These are phyloP conservation scores for Cyamopsis tetragonoloba DNA, from an alignment of 306 rosid genomes.

Conservation along the genomic window DNA sequence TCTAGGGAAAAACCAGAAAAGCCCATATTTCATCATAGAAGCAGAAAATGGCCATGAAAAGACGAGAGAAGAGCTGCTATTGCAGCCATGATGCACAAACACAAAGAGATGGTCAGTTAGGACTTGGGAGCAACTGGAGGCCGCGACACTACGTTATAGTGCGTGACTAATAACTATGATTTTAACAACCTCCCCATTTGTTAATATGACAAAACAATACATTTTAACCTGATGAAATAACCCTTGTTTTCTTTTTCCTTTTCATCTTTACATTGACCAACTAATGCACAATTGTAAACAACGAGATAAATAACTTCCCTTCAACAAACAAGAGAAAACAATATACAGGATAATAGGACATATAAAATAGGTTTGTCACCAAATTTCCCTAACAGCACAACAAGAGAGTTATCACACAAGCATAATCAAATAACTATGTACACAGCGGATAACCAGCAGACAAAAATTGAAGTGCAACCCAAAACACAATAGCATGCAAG, in stretches of 20 bases:
- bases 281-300: background rate
- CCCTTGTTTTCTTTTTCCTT: background rate
- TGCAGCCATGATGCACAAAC: too few species aligned
- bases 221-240: too few species aligned
- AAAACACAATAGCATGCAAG: background rate
- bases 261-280: background rate
- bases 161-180: too few species aligned
- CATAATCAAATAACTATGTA: background rate
- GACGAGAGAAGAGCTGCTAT: too few species aligned
- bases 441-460: background rate
- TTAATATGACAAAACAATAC: too few species aligned
- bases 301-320: background rate
- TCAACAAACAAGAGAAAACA: background rate
- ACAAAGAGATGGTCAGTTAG: too few species aligned
- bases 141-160: too few species aligned
- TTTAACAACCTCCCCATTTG: too few species aligned
- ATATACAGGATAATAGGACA: background rate
- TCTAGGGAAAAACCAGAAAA: too few species aligned
- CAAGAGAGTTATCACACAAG: background rate
- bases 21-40: too few species aligned
- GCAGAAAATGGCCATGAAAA: too few species aligned
- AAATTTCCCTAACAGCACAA: background rate
- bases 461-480: conserved; percentile 8
- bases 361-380: background rate
- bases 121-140: too few species aligned